Evolutionary conservation across 2,329 filamentous ascomycete genomes (phyloP), one percentile per base, ranked within the genome.

Genomic region (Pestalotiopsis sp.): DNA sequence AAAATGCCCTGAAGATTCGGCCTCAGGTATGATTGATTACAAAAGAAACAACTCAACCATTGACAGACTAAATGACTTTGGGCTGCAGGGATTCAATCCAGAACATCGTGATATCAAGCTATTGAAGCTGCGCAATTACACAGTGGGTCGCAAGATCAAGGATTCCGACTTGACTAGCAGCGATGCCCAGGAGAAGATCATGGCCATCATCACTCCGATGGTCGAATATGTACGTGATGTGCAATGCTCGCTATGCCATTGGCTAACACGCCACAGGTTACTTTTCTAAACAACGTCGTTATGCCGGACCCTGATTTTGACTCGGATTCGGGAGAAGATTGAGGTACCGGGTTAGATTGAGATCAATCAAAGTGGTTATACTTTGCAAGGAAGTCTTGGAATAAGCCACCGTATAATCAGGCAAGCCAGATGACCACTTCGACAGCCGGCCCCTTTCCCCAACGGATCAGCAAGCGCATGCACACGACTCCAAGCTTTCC

Each of bases 71-170:
- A 36, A 17, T 17, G 3, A 59, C 11, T 59, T 36, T n/a, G 23
- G 57, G 13, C 23, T n/a, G 49, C 76, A 95, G 92, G 93, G 92
- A 61, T 97, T 92, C 76, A 83, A 88, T 59, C 86, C 87, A 23
- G 90, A 93, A 68, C 93, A 97, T 77, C 83, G 87, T 57, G 92
- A 97, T 73, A 94, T 97, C 75, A 89, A 91, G 67, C 85, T 98
- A 65, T 84, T 97, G 67, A 92, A 94, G 74, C 85, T 98, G 76
- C 88, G 90, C 70, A 96, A 91, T 78, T 97, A 92, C 78, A 95
- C 92, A 0, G 81, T 97, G 25, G 86, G 89, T 49, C 90, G 85
- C 69, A 89, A 89, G 76, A 80, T 97, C 45, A 78, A 85, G 13
- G 93, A 95, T 74, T 80, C 85, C 11, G 84, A 93, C 62, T 84